Conservation (phyloP, 768 basidiomycete genomes). For the Agaricus blazei region DNA sequence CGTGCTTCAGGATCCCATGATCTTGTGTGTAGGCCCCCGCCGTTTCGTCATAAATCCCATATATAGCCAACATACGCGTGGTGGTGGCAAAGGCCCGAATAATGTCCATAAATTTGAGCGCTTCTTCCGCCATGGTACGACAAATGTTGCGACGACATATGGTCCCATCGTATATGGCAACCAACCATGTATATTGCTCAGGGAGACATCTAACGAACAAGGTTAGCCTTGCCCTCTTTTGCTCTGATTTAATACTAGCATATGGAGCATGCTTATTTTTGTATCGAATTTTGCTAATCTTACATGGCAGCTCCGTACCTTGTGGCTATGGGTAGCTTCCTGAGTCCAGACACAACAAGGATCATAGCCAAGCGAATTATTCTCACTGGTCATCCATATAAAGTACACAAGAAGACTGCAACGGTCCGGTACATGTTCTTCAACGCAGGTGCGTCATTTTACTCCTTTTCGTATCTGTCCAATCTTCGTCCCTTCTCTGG, state of each 20-base stretch:
- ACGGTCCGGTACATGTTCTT: constrained; percentile 99
- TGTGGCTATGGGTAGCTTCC: constrained; percentile 85
- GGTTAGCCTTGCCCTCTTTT: constrained; percentile 34
- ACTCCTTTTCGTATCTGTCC: constrained; percentile 5
- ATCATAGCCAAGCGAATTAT: constrained; percentile 92
- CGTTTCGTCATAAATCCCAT: constrained; percentile 81
- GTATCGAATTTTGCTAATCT: not conserved
- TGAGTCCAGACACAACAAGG: constrained; percentile 86
- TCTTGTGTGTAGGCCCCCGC: constrained; percentile 86
- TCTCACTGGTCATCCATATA: constrained; percentile 94
- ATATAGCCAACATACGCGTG: constrained; percentile 88
- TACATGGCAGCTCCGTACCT: constrained; percentile 60
- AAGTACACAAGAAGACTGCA: constrained; percentile 94
- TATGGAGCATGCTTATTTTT: not conserved
- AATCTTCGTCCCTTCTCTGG: too few relatives aligned
- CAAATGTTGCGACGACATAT: constrained; percentile 82
- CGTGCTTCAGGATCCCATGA: constrained; percentile 66
- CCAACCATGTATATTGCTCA: constrained; percentile 71
- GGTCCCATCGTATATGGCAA: constrained; percentile 87
- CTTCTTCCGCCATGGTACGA: constrained; percentile 78
- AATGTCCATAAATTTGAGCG: constrained; percentile 97
- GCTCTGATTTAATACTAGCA: not conserved
- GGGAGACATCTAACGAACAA: constrained; percentile 62
- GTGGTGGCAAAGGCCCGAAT: constrained; percentile 88
- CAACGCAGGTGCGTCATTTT: constrained; percentile 55